A percentile compares a stretch with the other conserved stretches of the same genome.
phyloP scores from a whole-genome alignment of 768 basidiomycete genomes.

The Suillus paluster region DNA sequence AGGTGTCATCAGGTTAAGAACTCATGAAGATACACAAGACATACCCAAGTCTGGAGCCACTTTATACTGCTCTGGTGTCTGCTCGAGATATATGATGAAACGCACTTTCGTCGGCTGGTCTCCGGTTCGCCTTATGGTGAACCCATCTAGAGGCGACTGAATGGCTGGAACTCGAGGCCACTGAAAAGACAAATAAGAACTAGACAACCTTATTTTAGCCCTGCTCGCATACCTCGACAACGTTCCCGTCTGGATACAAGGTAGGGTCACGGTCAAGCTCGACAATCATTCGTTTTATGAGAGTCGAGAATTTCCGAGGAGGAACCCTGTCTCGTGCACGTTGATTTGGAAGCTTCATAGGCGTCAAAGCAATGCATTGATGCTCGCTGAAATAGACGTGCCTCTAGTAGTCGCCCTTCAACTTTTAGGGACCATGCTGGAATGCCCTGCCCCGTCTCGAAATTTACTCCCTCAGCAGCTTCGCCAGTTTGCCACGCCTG shows the following conservation, averaged over 20 bases:
- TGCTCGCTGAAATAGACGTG: constrained; percentile 36
- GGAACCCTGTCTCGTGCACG: constrained; percentile 64
- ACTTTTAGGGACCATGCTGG: constrained; percentile 89
- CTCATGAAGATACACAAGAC: constrained; percentile 12
- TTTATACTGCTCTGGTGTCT: constrained; percentile 86
- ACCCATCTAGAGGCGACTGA: constrained; percentile 78
- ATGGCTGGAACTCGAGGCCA: constrained; percentile 64
- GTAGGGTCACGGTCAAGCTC: constrained; percentile 87
- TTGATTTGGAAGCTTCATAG: constrained; percentile 57
- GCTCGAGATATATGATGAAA: constrained; percentile 84
- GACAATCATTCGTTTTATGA: constrained; percentile 82
- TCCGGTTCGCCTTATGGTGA: constrained; percentile 81
- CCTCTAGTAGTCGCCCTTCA: constrained; percentile 87
- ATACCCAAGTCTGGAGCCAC: constrained; percentile 76
- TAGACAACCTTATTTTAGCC: neutral
- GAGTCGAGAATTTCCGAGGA: constrained; percentile 81
- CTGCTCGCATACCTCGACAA: constrained; percentile 70
- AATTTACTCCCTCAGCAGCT: constrained; percentile 43
- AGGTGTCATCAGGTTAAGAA: constrained; percentile 8
- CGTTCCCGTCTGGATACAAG: constrained; percentile 83
- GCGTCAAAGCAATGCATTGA: neutral
- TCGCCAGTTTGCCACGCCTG: constrained; percentile 82
- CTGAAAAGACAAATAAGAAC: constrained; percentile 35
- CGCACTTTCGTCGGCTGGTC: constrained; percentile 79
- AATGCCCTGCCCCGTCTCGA: constrained; percentile 87